Percentiles rank a stretch among this genome's conserved stretches.
phyloP scores from a whole-genome alignment of 352 stramenopile species.

The Chrysophaeum taylorii region DNA sequence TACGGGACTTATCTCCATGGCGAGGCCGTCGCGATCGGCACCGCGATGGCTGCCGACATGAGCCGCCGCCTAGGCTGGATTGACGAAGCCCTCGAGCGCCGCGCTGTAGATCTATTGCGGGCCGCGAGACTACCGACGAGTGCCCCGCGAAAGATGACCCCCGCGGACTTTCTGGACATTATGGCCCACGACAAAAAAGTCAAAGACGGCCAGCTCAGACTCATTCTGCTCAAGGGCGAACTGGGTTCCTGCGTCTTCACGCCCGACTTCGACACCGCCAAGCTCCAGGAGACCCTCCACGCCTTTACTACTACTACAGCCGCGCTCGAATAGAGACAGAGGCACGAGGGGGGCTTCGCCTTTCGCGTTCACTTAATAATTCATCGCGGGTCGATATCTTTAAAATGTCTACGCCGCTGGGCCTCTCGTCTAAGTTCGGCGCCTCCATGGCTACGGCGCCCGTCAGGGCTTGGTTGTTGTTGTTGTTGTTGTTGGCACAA shows the following conservation, averaged over 20 bases:
- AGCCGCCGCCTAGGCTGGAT: constrained; percentile 61
- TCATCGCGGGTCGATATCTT: too few species aligned
- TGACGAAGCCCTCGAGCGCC: constrained; percentile 38
- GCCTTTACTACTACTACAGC: too few species aligned
- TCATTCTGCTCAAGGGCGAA: constrained; percentile 62
- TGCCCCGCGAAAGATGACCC: constrained; percentile 33
- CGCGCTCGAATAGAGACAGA: too few species aligned
- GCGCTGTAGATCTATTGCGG: constrained; percentile 50
- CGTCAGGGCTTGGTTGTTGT: too few species aligned
- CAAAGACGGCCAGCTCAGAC: constrained; percentile 52
- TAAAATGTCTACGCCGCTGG: too few species aligned
- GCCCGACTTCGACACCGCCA: constrained; percentile 52
- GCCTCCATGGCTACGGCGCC: too few species aligned
- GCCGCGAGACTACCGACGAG: constrained; percentile 46
- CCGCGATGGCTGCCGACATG: constrained; percentile 89
- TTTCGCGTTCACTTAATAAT: too few species aligned
- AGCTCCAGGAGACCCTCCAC: constrained; percentile 59
- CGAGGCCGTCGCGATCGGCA: constrained; percentile 91
- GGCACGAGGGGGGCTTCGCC: too few species aligned
- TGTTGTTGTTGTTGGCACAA: too few species aligned
- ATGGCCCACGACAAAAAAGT: constrained; percentile 74
- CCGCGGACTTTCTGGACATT: constrained; percentile 46
- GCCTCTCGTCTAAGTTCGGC: too few species aligned
- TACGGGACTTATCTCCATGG: constrained; percentile 86
- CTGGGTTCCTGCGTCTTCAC: constrained; percentile 65